Base-by-base conservation (phyloP, 2,329 filamentous ascomycete genomes). In the Neonectria magnoliae region DNA sequence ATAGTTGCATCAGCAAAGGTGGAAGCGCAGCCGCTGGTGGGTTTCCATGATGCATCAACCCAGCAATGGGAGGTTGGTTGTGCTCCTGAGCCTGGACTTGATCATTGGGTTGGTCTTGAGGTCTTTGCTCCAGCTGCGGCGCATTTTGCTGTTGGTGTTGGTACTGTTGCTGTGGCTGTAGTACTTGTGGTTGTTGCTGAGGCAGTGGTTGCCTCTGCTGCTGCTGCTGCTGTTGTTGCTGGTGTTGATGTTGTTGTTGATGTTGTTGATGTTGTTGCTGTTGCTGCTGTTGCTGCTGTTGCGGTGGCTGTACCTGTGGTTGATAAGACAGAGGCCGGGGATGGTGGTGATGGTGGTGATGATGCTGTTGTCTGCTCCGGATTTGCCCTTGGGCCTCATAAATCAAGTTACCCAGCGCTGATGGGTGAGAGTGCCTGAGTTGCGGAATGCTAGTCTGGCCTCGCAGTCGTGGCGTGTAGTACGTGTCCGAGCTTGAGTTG, bases 401-500 rank as follows among this genome's bases (percentile, higher is more conserved):
- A 11, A 69, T 55, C 4, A 60, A 31, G 50, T 54, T 68, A 11
- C 58, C 50, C 11, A 70, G 44, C 25, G 59, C 57, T 13, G 65
- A 64, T 20, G 71, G 58, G 52, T 63, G 52, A 25, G 61, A 36
- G 27, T 70, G 68, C 55, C 75, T 66, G 36, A 78, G 67, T 36
- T 73, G 74, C 18, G 74, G 73, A 44, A 76, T 61, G 45, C 71
- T 75, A 2, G 68, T 60, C 64, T 75, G 76, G 3, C 61, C 65
- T 18, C 69, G 64, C 41, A 77, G 50, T 38, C 80, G 80, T 29
- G 84, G 83, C 1, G 83, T 87, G 64, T 82, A 85, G 63, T 85
- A 90, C 11, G 83, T 79, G 27, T 87, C 86, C 1, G 80, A 74
- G 13, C 76, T 76, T 47, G 81, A 77, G 64, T 83, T 82, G 69